Conservation (phyloP, 768 basidiomycete species). For the Nidula microcarpa region DNA sequence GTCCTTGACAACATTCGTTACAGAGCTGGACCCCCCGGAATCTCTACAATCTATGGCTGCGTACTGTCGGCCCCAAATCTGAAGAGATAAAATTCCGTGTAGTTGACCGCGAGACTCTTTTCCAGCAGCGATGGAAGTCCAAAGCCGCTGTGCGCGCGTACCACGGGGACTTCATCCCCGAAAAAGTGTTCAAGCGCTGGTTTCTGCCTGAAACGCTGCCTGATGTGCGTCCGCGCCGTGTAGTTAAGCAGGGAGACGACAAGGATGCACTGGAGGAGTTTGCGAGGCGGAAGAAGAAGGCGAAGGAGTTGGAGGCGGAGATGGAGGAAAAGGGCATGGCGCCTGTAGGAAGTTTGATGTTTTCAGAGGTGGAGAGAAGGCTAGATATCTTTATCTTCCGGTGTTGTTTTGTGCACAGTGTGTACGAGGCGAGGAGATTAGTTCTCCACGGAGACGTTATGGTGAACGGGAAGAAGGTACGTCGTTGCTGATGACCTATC, state of each 20-base stretch:
- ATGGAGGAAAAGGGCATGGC: slow-evolving; percentile 65
- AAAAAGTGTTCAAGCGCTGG: slow-evolving; percentile 93
- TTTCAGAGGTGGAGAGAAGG: slow-evolving; percentile 88
- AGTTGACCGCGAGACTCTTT: slow-evolving; percentile 57
- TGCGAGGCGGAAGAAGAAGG: slow-evolving; percentile 52
- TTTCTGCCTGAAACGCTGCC: slow-evolving; percentile 87
- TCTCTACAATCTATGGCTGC: slow-evolving; percentile 84
- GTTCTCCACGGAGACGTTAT: slow-evolving; percentile 85
- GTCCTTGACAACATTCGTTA: background rate
- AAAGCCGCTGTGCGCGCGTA: slow-evolving; percentile 88
- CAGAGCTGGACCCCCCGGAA: slow-evolving; percentile 91
- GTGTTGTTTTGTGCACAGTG: slow-evolving; percentile 81
- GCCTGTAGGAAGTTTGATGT: slow-evolving; percentile 95
- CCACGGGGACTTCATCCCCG: slow-evolving; percentile 92
- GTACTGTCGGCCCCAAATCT: slow-evolving; percentile 51
- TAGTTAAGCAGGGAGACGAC: slow-evolving; percentile 37
- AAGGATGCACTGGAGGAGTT: slow-evolving; percentile 49
- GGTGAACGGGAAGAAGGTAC: slow-evolving; percentile 87
- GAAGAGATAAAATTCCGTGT: slow-evolving; percentile 56
- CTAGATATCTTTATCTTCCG: slow-evolving; percentile 92
- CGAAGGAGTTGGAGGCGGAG: slow-evolving; percentile 44
- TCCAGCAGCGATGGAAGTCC: slow-evolving; percentile 88
- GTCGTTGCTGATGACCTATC: slow-evolving; percentile 13
- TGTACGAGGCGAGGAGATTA: slow-evolving; percentile 85
- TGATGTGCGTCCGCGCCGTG: slow-evolving; percentile 69